Evolutionary conservation across 1,139 yeast genomes (phyloP), one percentile per base, ranked within the genome.

Genomic region (Yamadazyma buinensis): DNA sequence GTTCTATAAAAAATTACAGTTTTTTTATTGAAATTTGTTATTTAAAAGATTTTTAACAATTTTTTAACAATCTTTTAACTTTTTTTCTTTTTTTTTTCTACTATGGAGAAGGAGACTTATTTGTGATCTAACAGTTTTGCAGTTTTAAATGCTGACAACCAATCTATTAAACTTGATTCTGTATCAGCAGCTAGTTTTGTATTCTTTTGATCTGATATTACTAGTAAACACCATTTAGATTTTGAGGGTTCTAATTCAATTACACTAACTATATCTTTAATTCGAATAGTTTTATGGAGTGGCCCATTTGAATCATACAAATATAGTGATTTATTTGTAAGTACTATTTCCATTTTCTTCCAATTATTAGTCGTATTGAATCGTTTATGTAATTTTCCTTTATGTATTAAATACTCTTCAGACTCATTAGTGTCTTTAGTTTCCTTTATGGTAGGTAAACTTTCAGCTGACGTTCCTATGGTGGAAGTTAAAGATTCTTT

Each of bases 231-330:
- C 28, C 48, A 44, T 40, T 66, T 72, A 8, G 69, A 51, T 34
- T 57, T 61, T 17, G 71, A 36, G 2, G 77, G 70, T 37, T 75
- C 80, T 29, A 74, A 51, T 41, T 76, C 82, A 27, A 75, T 72
- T 20, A 69, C 77, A 45, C 76, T 82, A 11, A 67, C 51, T n/a
- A 77, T 51, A 28, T 68, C 66, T 6, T 49, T 44, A 6, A 70
- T 48, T 4, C 53, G 48, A 7, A 73, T 54, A 11, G 23, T 27
- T 18, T 32, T 29, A 15, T 30, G 26, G 7, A 17, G 10, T 28
- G 26, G 10, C 23, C 24, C n/a, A 26, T 23, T 11, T 24, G 8
- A 20, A 15, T 31, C 8, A 32, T 30, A 25, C 8, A 24, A 13
- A 19, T 25, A 19, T 6, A 28, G 12, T 5, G 12, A n/a, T 6